These are phyloP conservation scores for Podospora comata DNA, from an alignment of 495 filamentous ascomycete genomes.

Conservation along the genomic window DNA sequence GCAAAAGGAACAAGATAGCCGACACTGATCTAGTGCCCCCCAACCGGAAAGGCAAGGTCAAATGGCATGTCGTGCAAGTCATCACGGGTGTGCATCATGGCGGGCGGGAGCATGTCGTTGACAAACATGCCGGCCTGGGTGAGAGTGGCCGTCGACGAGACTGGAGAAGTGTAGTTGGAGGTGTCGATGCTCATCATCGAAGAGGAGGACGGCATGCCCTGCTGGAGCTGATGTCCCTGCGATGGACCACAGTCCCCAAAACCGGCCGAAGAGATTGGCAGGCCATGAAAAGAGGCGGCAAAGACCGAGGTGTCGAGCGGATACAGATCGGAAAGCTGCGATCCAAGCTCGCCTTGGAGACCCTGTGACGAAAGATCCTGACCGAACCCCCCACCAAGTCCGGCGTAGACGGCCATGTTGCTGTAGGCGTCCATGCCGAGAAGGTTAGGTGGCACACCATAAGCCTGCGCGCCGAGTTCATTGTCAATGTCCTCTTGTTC, in stretches of 20 bases:
- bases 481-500: slow-evolving; percentile 38
- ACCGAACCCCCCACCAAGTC: slow-evolving; percentile 33
- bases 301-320: slow-evolving; percentile 28
- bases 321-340: slow-evolving; percentile 22
- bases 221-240: slow-evolving; percentile 15
- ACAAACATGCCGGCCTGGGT: slow-evolving; percentile 31
- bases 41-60: slow-evolving; percentile 28
- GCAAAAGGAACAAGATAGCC: slow-evolving; percentile 3
- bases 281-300: slow-evolving; percentile 18
- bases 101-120: slow-evolving; percentile 19
- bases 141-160: slow-evolving; percentile 42
- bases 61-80: slow-evolving; percentile 32
- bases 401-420: slow-evolving; percentile 31
- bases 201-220: slow-evolving; percentile 21
- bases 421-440: slow-evolving; percentile 21
- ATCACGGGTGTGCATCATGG: slow-evolving; percentile 14
- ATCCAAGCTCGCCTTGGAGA: slow-evolving; percentile 19
- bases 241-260: slow-evolving; percentile 29
- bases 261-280: slow-evolving; percentile 42
- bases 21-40: slow-evolving; percentile 3
- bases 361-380: slow-evolving; percentile 17
- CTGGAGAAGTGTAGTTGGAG: slow-evolving; percentile 35
- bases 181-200: slow-evolving; percentile 33
- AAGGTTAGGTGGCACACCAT: slow-evolving; percentile 15
- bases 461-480: slow-evolving; percentile 21